Conservation (phyloP, 2,329 filamentous ascomycete species). For the Calycina herbarum region DNA sequence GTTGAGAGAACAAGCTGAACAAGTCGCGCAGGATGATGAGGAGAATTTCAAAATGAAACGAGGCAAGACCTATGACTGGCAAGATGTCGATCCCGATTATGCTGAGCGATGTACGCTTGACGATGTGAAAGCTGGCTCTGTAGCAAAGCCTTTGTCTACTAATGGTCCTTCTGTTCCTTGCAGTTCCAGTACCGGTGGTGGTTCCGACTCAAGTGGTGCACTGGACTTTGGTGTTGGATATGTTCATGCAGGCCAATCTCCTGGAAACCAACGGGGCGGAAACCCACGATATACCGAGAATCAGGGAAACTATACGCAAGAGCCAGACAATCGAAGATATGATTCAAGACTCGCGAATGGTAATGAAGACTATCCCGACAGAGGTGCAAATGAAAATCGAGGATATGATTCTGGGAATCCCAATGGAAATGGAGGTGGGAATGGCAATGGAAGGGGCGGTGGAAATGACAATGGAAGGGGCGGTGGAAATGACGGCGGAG, state of each 20-base stretch:
- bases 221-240: slow-evolving; percentile 33
- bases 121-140: neutral
- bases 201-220: slow-evolving; percentile 24
- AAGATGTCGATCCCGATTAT: slow-evolving; percentile 25
- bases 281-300: neutral
- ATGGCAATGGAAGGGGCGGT: neutral
- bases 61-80: slow-evolving; percentile 28
- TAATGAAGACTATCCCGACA: neutral
- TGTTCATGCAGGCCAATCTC: slow-evolving; percentile 5
- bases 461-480: neutral
- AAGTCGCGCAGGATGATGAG: slow-evolving; percentile 17
- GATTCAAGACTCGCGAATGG: neutral
- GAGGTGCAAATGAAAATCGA: neutral
- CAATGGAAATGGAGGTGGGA: slow-evolving; percentile 7
- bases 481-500: neutral
- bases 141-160: neutral
- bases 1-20: slow-evolving; percentile 25
- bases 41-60: slow-evolving; percentile 14
- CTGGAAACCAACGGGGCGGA: neutral
- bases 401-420: slow-evolving; percentile 1
- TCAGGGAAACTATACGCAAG: neutral
- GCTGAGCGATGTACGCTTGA: slow-evolving; percentile 14
- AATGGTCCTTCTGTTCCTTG: slow-evolving; percentile 8
- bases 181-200: slow-evolving; percentile 29
- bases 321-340: neutral